These are phyloP conservation scores for Bryum argenteum DNA, from an alignment of 225 moss, liverwort and hornwort species.

Conservation along the genomic window DNA sequence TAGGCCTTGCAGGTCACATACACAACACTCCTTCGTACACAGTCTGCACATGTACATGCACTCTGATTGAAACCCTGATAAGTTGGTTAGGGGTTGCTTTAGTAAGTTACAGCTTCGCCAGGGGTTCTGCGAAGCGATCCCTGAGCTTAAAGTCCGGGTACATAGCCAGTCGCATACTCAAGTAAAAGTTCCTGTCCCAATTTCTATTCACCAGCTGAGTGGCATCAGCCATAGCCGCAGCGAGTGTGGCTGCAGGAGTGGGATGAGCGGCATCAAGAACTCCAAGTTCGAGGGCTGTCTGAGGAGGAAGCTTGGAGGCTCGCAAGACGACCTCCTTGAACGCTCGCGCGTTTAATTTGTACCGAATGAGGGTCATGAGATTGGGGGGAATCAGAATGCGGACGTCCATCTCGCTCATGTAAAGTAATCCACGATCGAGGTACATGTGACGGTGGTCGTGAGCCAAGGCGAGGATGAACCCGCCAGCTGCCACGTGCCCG, in stretches of 20 bases:
- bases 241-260: slow-evolving; percentile 45
- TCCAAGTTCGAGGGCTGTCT: slow-evolving; percentile 39
- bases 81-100: not conserved
- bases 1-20: not conserved
- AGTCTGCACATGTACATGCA: not conserved
- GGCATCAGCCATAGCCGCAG: slow-evolving; percentile 57
- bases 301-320: slow-evolving; percentile 52
- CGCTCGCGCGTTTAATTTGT: slow-evolving; percentile 52
- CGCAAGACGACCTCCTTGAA: slow-evolving; percentile 71
- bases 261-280: slow-evolving; percentile 56
- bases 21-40: not conserved
- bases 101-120: not conserved
- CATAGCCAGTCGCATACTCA: slow-evolving; percentile 55
- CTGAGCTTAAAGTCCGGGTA: slow-evolving; percentile 29
- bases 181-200: slow-evolving; percentile 52
- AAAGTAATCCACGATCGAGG: slow-evolving; percentile 50
- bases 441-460: slow-evolving; percentile 82
- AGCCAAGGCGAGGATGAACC: slow-evolving; percentile 70
- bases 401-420: slow-evolving; percentile 80
- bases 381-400: slow-evolving; percentile 37
- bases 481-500: slow-evolving; percentile 72
- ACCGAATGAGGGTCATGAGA: slow-evolving; percentile 41
- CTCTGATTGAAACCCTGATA: not conserved
- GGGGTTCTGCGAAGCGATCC: not conserved
- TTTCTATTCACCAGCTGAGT: slow-evolving; percentile 43